Percentiles rank a stretch among this genome's conserved stretches.
Conservation (phyloP, 257 asterid genomes). For the Echites panduratus region DNA sequence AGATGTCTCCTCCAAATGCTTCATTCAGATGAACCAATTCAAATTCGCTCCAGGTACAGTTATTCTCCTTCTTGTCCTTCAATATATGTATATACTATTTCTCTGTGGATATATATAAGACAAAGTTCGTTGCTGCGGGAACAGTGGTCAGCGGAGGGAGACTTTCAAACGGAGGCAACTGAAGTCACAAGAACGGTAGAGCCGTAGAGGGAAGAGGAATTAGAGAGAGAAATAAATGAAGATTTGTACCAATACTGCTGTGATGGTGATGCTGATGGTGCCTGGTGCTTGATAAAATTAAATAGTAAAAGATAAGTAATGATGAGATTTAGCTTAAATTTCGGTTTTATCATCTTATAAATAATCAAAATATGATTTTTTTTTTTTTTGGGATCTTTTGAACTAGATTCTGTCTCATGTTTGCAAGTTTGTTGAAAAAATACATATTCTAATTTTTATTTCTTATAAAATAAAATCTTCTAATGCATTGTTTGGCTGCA, state of each 20-base stretch:
- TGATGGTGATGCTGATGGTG: too few relatives aligned
- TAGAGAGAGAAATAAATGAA: background rate
- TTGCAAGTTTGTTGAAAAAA: background rate
- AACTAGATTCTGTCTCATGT: slow-evolving; percentile 6
- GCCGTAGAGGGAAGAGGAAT: slow-evolving; percentile 3
- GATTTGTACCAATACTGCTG: background rate
- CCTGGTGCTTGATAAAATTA: slow-evolving; percentile 4
- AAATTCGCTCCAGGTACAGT: background rate
- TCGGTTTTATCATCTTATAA: slow-evolving; percentile 7
- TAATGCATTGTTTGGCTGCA: too few relatives aligned
- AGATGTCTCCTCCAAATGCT: slow-evolving; percentile 17
- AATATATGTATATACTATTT: background rate
- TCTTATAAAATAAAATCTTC: too few relatives aligned
- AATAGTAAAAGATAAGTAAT: background rate
- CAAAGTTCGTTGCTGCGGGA: background rate
- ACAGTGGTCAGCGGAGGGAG: background rate
- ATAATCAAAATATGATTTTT: background rate
- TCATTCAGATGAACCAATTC: background rate
- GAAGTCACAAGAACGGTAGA: background rate
- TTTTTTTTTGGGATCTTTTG: too few relatives aligned
- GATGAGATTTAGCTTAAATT: background rate
- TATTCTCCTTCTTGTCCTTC: slow-evolving; percentile 10
- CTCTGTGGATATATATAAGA: background rate
- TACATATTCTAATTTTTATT: too few relatives aligned
- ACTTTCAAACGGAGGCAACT: slow-evolving; percentile 7